Evolutionary conservation across 2,329 filamentous ascomycete genomes (phyloP), one percentile per base, ranked within the genome.

Genomic region (Elsinoe australis): DNA sequence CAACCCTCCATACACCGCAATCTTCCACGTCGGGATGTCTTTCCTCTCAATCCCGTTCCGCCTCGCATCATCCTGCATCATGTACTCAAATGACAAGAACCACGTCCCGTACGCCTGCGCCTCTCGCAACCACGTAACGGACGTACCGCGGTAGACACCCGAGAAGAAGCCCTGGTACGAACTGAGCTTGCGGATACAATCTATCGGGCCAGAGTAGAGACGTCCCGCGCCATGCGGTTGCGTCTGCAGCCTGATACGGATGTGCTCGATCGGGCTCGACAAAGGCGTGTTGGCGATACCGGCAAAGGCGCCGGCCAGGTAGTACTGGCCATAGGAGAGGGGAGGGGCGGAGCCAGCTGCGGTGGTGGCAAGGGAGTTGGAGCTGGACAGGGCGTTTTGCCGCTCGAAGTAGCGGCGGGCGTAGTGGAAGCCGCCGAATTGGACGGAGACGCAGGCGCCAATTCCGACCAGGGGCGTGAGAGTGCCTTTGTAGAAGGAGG

Each of bases 401-500:
- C 78, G 71, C 71, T 96, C 90, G 64, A 98, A 81, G 60, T 78
- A 83, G 51, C 92, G 86, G 52, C 87, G 85, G 6, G 90, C 89
- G 62, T 85, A 83, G 73, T 95, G 88, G 75, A 96, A 98, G 59
- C 85, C 92, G 54, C 89, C 92, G 67, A 98, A 98, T 73, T 98
- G 92, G 59, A 98, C 84, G n/a, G 88, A 95, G 36, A 81, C 89
- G 66, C 92, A 98, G 57, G 92, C 92, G 58, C 92, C 92, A 62
- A 98, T 96, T 56, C 92, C 92, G 50, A 98, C 79, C 49, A 98
- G 75, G 0, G 92, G 92, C 4, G 92, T 96, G 49, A 98, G 74
- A 0, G 92, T 96, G 60, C 92, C 92, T 57, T 98, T 98, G 79
- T 98, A 98, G 73, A 98, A 98, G 50, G 92, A 92, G 9, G 85